Conservation (phyloP, 805 yeast genomes). For the Myxozyma geophila region DNA sequence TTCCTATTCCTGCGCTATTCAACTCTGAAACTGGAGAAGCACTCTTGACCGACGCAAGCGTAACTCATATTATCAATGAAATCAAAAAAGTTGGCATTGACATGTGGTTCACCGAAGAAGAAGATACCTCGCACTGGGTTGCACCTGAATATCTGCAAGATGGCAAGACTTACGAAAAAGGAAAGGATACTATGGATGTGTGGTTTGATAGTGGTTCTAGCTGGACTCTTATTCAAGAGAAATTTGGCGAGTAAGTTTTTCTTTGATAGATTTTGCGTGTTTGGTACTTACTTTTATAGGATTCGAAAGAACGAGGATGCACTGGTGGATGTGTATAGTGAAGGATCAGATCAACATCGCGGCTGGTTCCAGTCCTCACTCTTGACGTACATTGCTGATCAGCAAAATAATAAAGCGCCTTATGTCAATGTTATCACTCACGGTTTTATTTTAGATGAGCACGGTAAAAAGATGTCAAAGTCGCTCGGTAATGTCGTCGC, state of each 20-base stretch:
- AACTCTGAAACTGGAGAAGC: constrained; percentile 65
- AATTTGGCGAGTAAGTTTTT: constrained; percentile 45
- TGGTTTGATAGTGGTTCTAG: constrained; percentile 98
- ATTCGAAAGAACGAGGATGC: constrained; percentile 45
- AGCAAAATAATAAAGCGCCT: constrained; percentile 56
- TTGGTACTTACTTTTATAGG: not conserved
- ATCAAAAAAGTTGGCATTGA: constrained; percentile 68
- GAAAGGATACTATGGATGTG: constrained; percentile 94
- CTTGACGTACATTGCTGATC: constrained; percentile 68
- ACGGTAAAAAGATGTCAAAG: constrained; percentile 91
- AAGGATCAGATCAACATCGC: constrained; percentile 98
- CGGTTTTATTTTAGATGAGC: constrained; percentile 88
- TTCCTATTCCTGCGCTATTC: constrained; percentile 89
- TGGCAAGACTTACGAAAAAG: constrained; percentile 59
- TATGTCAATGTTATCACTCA: constrained; percentile 81
- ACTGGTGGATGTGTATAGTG: constrained; percentile 84
- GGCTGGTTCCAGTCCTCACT: constrained; percentile 99
- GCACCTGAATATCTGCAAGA: constrained; percentile 56
- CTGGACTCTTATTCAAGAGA: constrained; percentile 67
- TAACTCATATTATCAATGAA: constrained; percentile 60
- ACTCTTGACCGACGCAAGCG: constrained; percentile 59
- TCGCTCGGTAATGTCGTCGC: constrained; percentile 81
- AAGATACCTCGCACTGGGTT: constrained; percentile 68
- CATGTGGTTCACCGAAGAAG: constrained; percentile 73
- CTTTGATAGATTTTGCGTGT: not conserved